A percentile compares a stretch with the other conserved stretches of the same genome.
These are phyloP conservation scores for Mycosphaerella sp. DNA, from an alignment of 2,329 filamentous ascomycete species.

Conservation along the genomic window DNA sequence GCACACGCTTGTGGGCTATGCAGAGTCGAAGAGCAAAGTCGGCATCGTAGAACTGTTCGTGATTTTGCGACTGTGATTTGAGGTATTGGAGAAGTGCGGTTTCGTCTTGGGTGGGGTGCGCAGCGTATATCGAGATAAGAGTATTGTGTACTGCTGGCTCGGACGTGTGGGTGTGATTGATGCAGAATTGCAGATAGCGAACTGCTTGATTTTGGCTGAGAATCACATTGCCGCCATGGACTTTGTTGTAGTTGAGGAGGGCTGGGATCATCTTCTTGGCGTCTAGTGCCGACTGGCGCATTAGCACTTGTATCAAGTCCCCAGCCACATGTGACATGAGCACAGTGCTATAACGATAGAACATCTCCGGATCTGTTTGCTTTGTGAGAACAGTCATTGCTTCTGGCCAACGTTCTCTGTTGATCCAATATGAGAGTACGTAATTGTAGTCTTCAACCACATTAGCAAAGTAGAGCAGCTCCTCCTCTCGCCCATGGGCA, in stretches of 20 bases:
- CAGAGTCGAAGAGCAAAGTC: slow-evolving; percentile 94
- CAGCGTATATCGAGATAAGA: slow-evolving; percentile 90
- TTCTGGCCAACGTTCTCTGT: slow-evolving; percentile 85
- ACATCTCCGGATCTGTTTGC: slow-evolving; percentile 85
- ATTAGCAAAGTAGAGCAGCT: slow-evolving; percentile 85
- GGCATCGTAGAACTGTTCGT: slow-evolving; percentile 81
- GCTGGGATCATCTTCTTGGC: slow-evolving; percentile 86
- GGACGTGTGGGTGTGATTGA: slow-evolving; percentile 74
- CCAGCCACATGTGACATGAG: slow-evolving; percentile 82
- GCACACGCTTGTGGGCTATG: slow-evolving; percentile 86
- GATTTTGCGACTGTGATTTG: slow-evolving; percentile 67
- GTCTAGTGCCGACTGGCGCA: slow-evolving; percentile 80
- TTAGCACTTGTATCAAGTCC: slow-evolving; percentile 89
- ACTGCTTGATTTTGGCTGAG: slow-evolving; percentile 78
- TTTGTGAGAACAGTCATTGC: slow-evolving; percentile 83
- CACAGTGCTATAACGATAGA: slow-evolving; percentile 96
- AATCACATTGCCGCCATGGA: slow-evolving; percentile 52
- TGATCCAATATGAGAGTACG: slow-evolving; percentile 93
- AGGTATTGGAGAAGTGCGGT: slow-evolving; percentile 80
- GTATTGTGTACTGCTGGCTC: slow-evolving; percentile 94
- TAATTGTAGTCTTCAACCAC: slow-evolving; percentile 89
- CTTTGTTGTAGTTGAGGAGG: slow-evolving; percentile 85
- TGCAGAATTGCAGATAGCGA: slow-evolving; percentile 86
- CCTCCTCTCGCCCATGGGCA: slow-evolving; percentile 88
- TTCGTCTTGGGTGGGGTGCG: slow-evolving; percentile 75